Base-by-base conservation (phyloP, 257 asterid genomes). In the Schizonepeta tenuifolia region DNA sequence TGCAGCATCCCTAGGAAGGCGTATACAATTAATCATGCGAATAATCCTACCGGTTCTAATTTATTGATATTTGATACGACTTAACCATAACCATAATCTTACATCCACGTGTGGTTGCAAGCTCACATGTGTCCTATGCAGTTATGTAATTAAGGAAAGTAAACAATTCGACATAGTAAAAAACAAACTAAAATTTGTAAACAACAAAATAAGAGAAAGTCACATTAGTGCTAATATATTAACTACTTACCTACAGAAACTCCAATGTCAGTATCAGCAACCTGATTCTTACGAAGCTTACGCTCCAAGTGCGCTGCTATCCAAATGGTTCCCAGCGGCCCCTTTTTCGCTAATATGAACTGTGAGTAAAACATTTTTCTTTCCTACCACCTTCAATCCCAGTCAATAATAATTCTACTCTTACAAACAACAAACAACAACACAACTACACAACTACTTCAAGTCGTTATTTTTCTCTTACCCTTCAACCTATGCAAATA, bases 231-330 rank as follows among this genome's bases (percentile, higher is more conserved):
- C 60, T 20, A 44, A 44, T 73, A 65, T 11, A 74, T 17, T 14
- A 63, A 35, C 55, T 79, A 80, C 75, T 61, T 50, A 92, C 98
- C 98, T 49, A 92, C 98, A 11, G 98, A 92, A 81, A 80, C 89
- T 18, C 98, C 98, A 69, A 92, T 92, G 86, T 92, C 96, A 28
- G 98, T 92, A 84, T 92, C 98, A 67, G 98, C 98, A 77, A 92
- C 96, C 89, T 92, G 98, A 81, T 92, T 92, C 87, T 92, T 92
- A 7, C 96, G 86, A 49, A 92, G 96, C 85, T 92, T 92, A 55
- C 98, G 84, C 86, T 92, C 98, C 83, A 92, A 79, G 80, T 90
- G 98, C 13, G 98, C 98, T 14, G 98, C 98, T 67, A 92, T 92
- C 98, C 98, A 92, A 77, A 92, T 92, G 61, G 98, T 92, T 47